Evolutionary conservation across 345 rosid species (phyloP).

Genomic region (Trapa bicornis): DNA sequence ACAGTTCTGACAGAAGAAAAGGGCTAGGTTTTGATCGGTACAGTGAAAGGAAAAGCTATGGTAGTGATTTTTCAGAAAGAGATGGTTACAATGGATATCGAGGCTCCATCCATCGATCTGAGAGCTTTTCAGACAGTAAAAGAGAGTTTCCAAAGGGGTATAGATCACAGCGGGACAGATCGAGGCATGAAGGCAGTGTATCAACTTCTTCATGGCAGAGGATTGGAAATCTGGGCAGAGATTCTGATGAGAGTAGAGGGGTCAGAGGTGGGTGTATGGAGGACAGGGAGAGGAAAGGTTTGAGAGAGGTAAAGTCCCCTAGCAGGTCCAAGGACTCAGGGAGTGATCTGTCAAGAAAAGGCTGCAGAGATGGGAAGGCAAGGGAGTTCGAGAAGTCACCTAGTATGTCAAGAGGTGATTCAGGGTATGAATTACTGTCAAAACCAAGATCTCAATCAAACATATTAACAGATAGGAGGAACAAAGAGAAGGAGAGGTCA

Average conservation of each 20-base stretch:
- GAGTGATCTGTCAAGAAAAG: constrained; percentile 52
- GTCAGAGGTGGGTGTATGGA: constrained; percentile 13
- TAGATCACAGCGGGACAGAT: constrained; percentile 79
- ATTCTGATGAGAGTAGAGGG: constrained; percentile 24
- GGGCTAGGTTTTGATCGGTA: constrained; percentile 34
- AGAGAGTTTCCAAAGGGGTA: constrained; percentile 78
- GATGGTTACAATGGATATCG: constrained; percentile 13
- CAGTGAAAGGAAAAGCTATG: constrained; percentile 25
- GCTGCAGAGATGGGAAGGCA: constrained; percentile 22
- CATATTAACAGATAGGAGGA: constrained; percentile 13
- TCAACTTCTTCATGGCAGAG: constrained; percentile 84
- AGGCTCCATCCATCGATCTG: constrained; percentile 47
- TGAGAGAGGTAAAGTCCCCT: constrained; percentile 40
- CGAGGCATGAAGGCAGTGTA: constrained; percentile 54
- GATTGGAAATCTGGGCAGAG: constrained; percentile 37
- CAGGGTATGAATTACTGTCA: constrained; percentile 11
- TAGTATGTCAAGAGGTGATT: constrained; percentile 16
- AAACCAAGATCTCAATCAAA: constrained; percentile 5
- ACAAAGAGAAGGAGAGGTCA: constrained; percentile 15
- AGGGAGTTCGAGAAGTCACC: constrained; percentile 23
- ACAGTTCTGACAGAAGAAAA: constrained; percentile 48
- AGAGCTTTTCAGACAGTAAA: constrained; percentile 55
- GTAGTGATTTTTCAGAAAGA: constrained; percentile 12
- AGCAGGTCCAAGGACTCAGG: constrained; percentile 84
- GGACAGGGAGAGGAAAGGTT: constrained; percentile 21